Evolutionary conservation across 164 flowering plant species (phyloP).

Genomic region (Magnolia kwangsiensis): DNA sequence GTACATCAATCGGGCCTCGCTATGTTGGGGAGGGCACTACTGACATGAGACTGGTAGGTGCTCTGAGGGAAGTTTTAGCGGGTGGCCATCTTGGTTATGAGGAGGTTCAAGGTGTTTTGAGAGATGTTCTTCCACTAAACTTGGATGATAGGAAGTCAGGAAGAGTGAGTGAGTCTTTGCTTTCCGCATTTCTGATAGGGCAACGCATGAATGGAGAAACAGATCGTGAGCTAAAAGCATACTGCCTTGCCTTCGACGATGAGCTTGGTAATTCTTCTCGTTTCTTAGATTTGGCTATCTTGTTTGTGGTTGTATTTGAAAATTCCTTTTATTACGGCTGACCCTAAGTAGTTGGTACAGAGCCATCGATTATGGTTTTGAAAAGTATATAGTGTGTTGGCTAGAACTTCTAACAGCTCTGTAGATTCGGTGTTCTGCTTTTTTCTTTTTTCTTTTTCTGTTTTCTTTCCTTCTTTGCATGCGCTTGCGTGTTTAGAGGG

Average conservation of each 20-base stretch:
- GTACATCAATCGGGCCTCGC: conserved; percentile 73
- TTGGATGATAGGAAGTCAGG: conserved; percentile 25
- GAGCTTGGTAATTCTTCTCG: conserved; percentile 57
- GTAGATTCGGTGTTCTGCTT: too few relatives aligned
- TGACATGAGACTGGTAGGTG: conserved; percentile 97
- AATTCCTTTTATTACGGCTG: neutral
- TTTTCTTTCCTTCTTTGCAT: too few relatives aligned
- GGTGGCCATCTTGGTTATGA: conserved; percentile 99
- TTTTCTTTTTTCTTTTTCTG: too few relatives aligned
- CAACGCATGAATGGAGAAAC: conserved; percentile 99
- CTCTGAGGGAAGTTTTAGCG: conserved; percentile 89
- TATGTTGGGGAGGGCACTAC: conserved; percentile 58
- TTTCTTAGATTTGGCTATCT: neutral
- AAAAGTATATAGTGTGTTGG: too few relatives aligned
- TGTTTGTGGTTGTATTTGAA: neutral
- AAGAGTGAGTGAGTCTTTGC: conserved; percentile 64
- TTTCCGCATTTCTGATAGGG: conserved; percentile 92
- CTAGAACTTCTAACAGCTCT: too few relatives aligned
- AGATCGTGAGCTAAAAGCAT: conserved; percentile 91
- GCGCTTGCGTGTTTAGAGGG: neutral
- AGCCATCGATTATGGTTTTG: neutral
- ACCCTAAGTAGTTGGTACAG: neutral
- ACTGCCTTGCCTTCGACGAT: conserved; percentile 97
- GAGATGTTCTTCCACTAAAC: conserved; percentile 78
- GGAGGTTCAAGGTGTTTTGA: conserved; percentile 88